Conservation (phyloP, 2,329 filamentous ascomycete genomes). For the Penicillium sp. region DNA sequence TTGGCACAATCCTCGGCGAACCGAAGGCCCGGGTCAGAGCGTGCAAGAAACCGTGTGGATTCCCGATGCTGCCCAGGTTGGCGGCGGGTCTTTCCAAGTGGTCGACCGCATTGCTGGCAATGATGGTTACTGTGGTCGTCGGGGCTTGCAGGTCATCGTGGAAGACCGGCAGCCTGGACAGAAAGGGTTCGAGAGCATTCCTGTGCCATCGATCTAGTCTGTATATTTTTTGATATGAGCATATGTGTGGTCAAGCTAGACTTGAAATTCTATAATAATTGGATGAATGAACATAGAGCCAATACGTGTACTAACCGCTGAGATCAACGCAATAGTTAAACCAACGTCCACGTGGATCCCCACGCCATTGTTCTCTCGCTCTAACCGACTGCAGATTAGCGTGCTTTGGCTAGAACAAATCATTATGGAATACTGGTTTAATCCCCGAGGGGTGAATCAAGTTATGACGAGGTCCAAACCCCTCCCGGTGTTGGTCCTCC, state of each 20-base stretch:
- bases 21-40: constrained; percentile 58
- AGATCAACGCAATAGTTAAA: neutral
- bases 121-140: constrained; percentile 48
- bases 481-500: neutral
- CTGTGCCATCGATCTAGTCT: constrained; percentile 32
- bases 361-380: neutral
- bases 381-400: neutral
- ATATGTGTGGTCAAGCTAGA: neutral
- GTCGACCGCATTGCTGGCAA: constrained; percentile 42
- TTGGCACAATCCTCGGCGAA: constrained; percentile 60
- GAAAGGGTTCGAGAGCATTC: constrained; percentile 48
- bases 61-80: constrained; percentile 26
- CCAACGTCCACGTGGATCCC: neutral
- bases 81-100: constrained; percentile 41
- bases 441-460: neutral
- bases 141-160: constrained; percentile 46
- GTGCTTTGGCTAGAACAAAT: neutral
- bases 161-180: constrained; percentile 43
- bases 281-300: neutral
- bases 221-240: neutral
- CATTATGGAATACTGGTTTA: neutral
- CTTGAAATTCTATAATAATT: neutral
- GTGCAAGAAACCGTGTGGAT: constrained; percentile 46
- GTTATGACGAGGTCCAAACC: neutral
- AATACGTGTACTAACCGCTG: neutral